These are phyloP conservation scores for Apiospora hydei DNA, from an alignment of 2,329 filamentous ascomycete genomes.

Conservation along the genomic window DNA sequence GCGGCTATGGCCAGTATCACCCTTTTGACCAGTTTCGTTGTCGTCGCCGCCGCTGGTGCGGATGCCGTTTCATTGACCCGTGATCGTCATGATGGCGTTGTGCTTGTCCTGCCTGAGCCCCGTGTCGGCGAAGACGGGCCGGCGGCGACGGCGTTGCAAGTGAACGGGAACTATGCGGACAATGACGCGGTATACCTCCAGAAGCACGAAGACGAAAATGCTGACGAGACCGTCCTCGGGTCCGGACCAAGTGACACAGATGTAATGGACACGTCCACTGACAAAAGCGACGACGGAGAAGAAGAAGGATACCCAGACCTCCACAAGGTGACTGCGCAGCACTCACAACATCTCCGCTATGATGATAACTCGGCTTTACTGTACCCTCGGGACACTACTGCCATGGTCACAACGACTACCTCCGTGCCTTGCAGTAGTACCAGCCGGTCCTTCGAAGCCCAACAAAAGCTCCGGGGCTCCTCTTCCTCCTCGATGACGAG, in stretches of 20 bases:
- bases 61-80: background rate
- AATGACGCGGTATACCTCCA: no score
- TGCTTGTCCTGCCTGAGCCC: no score
- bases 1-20: background rate
- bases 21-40: background rate
- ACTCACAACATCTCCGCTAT: no score
- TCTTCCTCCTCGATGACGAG: background rate
- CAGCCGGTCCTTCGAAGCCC: background rate
- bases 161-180: background rate
- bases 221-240: no score
- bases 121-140: no score
- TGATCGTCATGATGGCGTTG: no score
- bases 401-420: background rate
- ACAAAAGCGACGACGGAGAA: background rate
- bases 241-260: no score
- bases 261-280: background rate
- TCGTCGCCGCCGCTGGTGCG: background rate
- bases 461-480: background rate
- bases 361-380: no score
- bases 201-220: no score
- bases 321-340: no score
- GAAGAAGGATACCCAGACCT: background rate
- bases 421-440: background rate
- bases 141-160: background rate
- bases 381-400: background rate